Percentiles rank a stretch among this genome's conserved stretches.
phyloP scores from a whole-genome alignment of 2,329 filamentous ascomycete species.

The Fusarium buharicum region DNA sequence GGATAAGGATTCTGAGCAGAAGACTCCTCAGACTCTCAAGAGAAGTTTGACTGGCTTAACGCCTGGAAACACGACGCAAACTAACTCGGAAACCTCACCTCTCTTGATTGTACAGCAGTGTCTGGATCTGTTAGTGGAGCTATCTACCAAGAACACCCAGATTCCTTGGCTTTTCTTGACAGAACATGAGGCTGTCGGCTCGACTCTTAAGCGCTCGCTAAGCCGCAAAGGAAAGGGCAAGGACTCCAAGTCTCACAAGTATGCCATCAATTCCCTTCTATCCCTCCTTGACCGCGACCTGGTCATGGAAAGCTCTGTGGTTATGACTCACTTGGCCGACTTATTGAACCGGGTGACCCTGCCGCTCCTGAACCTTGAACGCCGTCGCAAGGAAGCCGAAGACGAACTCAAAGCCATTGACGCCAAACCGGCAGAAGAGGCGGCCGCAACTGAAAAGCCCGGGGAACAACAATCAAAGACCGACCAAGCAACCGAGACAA shows the following conservation, averaged over 20 bases:
- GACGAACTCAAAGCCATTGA: slow-evolving; percentile 60
- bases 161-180: slow-evolving; percentile 93
- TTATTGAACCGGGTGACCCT: slow-evolving; percentile 89
- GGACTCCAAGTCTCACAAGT: slow-evolving; percentile 85
- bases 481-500: slow-evolving; percentile 49
- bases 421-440: slow-evolving; percentile 53
- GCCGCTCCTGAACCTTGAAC: slow-evolving; percentile 83
- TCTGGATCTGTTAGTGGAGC: slow-evolving; percentile 82
- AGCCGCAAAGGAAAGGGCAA: slow-evolving; percentile 89
- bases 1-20: slow-evolving; percentile 68
- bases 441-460: slow-evolving; percentile 38
- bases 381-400: slow-evolving; percentile 79
- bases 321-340: slow-evolving; percentile 93
- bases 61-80: slow-evolving; percentile 57
- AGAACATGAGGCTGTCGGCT: slow-evolving; percentile 82
- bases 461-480: slow-evolving; percentile 37
- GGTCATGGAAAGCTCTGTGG: slow-evolving; percentile 95
- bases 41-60: slow-evolving; percentile 73
- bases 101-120: slow-evolving; percentile 97
- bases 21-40: slow-evolving; percentile 84
- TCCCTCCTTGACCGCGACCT: slow-evolving; percentile 90
- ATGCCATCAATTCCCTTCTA: slow-evolving; percentile 90
- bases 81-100: slow-evolving; percentile 89
- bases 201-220: slow-evolving; percentile 78
- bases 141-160: slow-evolving; percentile 86